Conservation (phyloP, 129 eudicot genomes). For the Solidago caesia region DNA sequence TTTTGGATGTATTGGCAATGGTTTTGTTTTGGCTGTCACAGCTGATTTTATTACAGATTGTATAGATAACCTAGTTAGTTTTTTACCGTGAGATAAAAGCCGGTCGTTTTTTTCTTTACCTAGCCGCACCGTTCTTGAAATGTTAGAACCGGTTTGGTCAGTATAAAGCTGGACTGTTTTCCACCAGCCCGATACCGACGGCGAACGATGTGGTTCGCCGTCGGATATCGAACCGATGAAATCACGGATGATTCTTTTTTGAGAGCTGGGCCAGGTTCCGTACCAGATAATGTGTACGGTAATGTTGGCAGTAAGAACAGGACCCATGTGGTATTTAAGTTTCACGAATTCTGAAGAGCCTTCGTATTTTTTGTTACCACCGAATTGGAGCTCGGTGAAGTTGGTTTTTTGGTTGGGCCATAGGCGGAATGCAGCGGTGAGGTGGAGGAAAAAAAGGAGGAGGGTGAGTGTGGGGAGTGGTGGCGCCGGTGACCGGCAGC, state of each 20-base stretch:
- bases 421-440: constrained; percentile 48
- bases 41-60: constrained; percentile 75
- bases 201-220: constrained; percentile 14
- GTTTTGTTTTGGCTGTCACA: constrained; percentile 60
- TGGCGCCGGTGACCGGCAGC: constrained; percentile 31
- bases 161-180: constrained; percentile 80
- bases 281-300: constrained; percentile 92
- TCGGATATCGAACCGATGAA: constrained; percentile 74
- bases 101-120: constrained; percentile 77
- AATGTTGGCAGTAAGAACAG: constrained; percentile 75
- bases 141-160: constrained; percentile 76
- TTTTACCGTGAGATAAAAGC: constrained; percentile 71
- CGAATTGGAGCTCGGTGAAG: constrained; percentile 44
- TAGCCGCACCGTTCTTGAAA: constrained; percentile 49
- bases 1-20: constrained; percentile 67
- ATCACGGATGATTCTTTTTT: constrained; percentile 81
- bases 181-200: constrained; percentile 93
- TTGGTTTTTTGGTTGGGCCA: constrained; percentile 46
- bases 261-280: constrained; percentile 72
- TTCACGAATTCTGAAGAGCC: constrained; percentile 88
- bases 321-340: constrained; percentile 88
- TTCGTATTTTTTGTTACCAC: constrained; percentile 71
- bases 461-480: constrained; percentile 11
- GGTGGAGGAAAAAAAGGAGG: constrained; percentile 10
- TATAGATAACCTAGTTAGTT: constrained; percentile 66